Evolutionary conservation across 2,329 filamentous ascomycete species (phyloP).

Genomic region (Lachnellula willkommii): DNA sequence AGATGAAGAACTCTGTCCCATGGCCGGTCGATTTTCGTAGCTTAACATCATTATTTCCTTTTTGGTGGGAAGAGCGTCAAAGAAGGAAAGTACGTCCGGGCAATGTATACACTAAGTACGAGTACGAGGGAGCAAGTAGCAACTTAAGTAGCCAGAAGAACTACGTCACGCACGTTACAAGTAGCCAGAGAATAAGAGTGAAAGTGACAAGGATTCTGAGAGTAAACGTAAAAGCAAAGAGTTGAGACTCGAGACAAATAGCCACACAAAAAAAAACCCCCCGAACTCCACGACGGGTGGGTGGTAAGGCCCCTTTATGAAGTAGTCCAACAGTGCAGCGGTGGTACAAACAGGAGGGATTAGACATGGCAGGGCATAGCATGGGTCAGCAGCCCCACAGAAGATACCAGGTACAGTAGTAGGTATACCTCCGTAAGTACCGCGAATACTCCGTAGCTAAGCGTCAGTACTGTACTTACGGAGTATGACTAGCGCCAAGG

Average conservation of each 20-base stretch:
- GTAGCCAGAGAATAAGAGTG: neutral
- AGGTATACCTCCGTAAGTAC: too few species aligned
- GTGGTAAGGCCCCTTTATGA: neutral
- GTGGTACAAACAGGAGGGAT: neutral
- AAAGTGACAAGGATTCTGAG: conserved; percentile 5
- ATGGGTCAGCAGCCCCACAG: conserved; percentile 5
- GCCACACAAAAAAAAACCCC: too few species aligned
- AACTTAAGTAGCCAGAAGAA: neutral
- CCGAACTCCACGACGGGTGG: neutral
- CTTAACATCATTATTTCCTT: conserved; percentile 24
- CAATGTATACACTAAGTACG: neutral
- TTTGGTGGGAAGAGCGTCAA: neutral
- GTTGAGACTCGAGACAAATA: neutral
- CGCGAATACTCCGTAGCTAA: too few species aligned
- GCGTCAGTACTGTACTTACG: neutral
- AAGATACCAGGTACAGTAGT: neutral
- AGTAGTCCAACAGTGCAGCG: neutral
- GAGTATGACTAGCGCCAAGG: neutral
- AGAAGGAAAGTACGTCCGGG: neutral
- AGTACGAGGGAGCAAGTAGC: neutral
- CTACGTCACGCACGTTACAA: neutral
- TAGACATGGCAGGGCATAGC: neutral
- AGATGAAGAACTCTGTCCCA: conserved; percentile 21
- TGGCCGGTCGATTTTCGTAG: conserved; percentile 26
- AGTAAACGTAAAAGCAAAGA: neutral